These are phyloP conservation scores for Aspergillus fumigatiaffinis DNA, from an alignment of 2,329 filamentous ascomycete genomes.

Conservation along the genomic window DNA sequence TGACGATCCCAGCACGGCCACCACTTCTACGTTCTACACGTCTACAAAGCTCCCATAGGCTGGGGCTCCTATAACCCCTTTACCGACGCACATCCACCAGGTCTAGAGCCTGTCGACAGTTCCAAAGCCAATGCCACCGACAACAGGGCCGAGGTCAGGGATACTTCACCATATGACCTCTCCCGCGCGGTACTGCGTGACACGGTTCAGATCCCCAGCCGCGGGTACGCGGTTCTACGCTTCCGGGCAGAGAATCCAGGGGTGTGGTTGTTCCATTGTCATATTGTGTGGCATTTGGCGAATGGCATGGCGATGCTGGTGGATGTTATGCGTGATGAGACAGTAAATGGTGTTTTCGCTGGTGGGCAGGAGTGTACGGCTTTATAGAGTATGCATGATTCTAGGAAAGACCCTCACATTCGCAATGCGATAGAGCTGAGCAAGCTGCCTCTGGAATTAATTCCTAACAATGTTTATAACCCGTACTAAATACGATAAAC, in stretches of 20 bases:
- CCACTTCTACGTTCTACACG: constrained; percentile 30
- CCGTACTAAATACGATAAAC: too few relatives aligned
- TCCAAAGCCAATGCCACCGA: constrained; percentile 22
- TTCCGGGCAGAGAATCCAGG: constrained; percentile 54
- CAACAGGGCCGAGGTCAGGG: not conserved
- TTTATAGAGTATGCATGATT: not conserved
- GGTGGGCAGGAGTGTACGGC: not conserved
- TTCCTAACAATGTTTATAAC: too few relatives aligned
- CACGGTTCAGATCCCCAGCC: constrained; percentile 51
- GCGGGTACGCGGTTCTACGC: constrained; percentile 53
- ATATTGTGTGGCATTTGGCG: constrained; percentile 50
- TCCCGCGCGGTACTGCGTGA: constrained; percentile 47
- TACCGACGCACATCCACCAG: constrained; percentile 18
- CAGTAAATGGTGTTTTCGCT: constrained; percentile 12
- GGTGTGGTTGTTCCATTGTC: constrained; percentile 50
- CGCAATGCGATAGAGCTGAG: too few relatives aligned
- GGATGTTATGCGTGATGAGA: too few relatives aligned
- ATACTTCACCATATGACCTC: constrained; percentile 18
- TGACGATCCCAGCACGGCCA: constrained; percentile 28
- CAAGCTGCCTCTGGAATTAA: too few relatives aligned
- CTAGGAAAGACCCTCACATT: not conserved
- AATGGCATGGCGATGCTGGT: constrained; percentile 46
- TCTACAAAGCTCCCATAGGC: constrained; percentile 27
- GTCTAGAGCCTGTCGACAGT: constrained; percentile 8
- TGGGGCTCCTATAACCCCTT: constrained; percentile 40